phyloP scores from a whole-genome alignment of 1,139 yeast species.

The Hansenula lynferdii region DNA sequence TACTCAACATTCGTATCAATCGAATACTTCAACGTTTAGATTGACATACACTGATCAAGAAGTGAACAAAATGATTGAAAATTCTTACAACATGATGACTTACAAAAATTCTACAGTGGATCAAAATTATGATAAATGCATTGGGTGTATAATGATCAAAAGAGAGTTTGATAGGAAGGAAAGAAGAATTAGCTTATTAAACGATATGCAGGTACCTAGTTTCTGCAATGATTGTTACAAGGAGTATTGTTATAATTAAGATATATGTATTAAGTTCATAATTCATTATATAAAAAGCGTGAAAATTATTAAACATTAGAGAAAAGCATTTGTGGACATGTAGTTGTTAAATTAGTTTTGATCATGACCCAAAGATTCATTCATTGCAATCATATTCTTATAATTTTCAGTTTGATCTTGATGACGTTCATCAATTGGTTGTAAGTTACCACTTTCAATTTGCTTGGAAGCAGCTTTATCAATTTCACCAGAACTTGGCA shows the following conservation, averaged over 20 bases:
- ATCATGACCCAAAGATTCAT: background rate
- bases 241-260: conserved; percentile 32
- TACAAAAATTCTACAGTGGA: conserved; percentile 34
- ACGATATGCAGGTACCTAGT: conserved; percentile 22
- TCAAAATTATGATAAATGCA: conserved; percentile 40
- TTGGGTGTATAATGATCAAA: conserved; percentile 56
- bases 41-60: conserved; percentile 43
- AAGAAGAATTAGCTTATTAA: conserved; percentile 20
- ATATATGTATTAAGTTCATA: background rate
- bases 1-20: conserved; percentile 31
- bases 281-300: background rate
- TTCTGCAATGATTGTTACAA: conserved; percentile 34
- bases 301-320: background rate
- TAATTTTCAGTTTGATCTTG: background rate
- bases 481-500: conserved; percentile 49
- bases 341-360: background rate
- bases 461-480: conserved; percentile 25
- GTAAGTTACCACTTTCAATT: background rate
- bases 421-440: background rate
- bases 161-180: conserved; percentile 45
- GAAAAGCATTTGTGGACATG: too few relatives aligned
- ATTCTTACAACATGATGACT: conserved; percentile 51
- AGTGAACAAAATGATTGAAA: conserved; percentile 38
- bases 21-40: conserved; percentile 61
- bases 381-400: background rate